A percentile compares a stretch with the other conserved stretches of the same genome.
Conservation (phyloP, 805 yeast genomes). For the Jamesozyma spencerorum region DNA sequence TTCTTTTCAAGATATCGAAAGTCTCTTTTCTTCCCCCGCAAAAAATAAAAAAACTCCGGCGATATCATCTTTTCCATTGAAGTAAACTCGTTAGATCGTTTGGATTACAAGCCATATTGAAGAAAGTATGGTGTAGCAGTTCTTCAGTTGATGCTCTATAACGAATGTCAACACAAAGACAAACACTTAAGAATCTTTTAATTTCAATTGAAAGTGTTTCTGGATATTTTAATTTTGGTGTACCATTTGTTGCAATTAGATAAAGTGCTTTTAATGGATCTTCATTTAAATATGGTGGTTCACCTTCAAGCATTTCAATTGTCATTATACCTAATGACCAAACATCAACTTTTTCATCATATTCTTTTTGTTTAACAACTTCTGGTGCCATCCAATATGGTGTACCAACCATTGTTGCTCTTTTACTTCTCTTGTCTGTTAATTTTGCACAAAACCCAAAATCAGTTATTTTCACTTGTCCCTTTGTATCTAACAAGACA, state of each 20-base stretch:
- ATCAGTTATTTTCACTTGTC: conserved; percentile 89
- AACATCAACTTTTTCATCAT: conserved; percentile 93
- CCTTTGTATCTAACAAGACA: conserved; percentile 70
- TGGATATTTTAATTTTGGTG: conserved; percentile 88
- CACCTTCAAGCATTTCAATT: conserved; percentile 97
- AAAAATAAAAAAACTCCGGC: no score
- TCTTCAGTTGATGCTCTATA: conserved; percentile 88
- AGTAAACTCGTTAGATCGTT: conserved; percentile 51
- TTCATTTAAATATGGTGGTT: conserved; percentile 95
- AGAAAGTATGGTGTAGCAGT: conserved; percentile 65
- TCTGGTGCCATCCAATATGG: conserved; percentile 99
- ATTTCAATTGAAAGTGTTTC: conserved; percentile 71
- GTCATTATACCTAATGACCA: conserved; percentile 99
- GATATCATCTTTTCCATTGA: conserved; percentile 37
- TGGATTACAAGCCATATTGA: conserved; percentile 53
- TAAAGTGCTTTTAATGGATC: conserved; percentile 91
- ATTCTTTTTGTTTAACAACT: conserved; percentile 89
- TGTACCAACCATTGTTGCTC: conserved; percentile 98
- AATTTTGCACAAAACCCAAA: conserved; percentile 96
- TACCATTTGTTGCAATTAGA: conserved; percentile 92
- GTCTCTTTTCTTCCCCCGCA: no score
- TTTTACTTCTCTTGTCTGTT: conserved; percentile 71
- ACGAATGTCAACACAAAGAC: conserved; percentile 89
- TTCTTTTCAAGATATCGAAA: no score
- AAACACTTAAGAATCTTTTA: conserved; percentile 78